A percentile compares a stretch with the other conserved stretches of the same genome.
These are phyloP conservation scores for Tolypocladium endophyticum DNA, from an alignment of 2,329 filamentous ascomycete species.

Conservation along the genomic window DNA sequence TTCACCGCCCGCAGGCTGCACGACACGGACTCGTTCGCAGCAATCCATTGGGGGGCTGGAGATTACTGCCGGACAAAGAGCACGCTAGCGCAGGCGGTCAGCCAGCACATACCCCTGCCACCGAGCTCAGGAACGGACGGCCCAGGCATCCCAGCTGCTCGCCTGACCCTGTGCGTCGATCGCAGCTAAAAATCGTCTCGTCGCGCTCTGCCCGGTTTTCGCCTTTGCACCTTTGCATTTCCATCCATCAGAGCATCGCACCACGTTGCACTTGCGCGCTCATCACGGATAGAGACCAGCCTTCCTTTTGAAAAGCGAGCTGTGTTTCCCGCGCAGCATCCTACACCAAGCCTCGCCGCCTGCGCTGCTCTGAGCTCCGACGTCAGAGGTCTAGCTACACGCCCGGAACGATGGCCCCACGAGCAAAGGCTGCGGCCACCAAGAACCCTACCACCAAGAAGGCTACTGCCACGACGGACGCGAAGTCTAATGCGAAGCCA, in stretches of 20 bases:
- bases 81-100: constrained; percentile 1
- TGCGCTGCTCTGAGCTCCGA: background rate
- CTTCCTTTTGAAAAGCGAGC: background rate
- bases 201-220: background rate
- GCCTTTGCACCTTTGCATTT: background rate
- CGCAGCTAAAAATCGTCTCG: background rate
- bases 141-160: background rate
- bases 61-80: constrained; percentile 3
- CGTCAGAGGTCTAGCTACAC: background rate
- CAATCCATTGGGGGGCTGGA: constrained; percentile 1
- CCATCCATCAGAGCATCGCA: background rate
- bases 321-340: background rate
- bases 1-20: background rate
- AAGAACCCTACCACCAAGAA: constrained; percentile 17
- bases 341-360: background rate
- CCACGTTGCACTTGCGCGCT: background rate
- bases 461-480: constrained; percentile 7
- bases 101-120: background rate
- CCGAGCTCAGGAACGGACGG: background rate
- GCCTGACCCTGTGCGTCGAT: background rate
- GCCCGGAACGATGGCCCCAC: constrained; percentile 19
- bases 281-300: background rate
- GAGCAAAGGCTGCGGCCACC: constrained; percentile 14
- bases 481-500: constrained; percentile 6
- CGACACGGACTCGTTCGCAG: background rate